Percentiles rank a stretch among this genome's conserved stretches.
Conservation (phyloP, 805 yeast genomes). For the Myxozyma neotropica region DNA sequence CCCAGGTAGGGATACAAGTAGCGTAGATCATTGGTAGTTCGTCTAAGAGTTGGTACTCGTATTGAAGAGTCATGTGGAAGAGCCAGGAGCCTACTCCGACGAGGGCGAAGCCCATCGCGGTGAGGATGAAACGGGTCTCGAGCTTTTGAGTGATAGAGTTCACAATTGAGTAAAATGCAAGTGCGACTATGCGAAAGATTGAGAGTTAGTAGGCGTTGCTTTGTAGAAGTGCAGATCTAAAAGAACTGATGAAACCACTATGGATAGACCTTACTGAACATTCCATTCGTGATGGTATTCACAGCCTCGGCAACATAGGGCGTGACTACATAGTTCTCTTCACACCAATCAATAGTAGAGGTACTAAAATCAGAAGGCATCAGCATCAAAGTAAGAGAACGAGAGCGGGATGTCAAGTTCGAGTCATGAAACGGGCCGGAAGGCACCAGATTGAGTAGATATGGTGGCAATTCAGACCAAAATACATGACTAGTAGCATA, state of each 20-base stretch:
- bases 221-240: no score
- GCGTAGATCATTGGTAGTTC: slow-evolving; percentile 98
- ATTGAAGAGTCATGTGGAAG: slow-evolving; percentile 92
- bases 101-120: slow-evolving; percentile 76
- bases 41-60: slow-evolving; percentile 87
- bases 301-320: slow-evolving; percentile 86
- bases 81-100: slow-evolving; percentile 95
- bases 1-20: slow-evolving; percentile 93
- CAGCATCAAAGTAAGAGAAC: background rate
- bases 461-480: no score
- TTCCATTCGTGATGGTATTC: slow-evolving; percentile 77
- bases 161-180: slow-evolving; percentile 65
- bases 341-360: slow-evolving; percentile 99
- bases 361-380: slow-evolving; percentile 47
- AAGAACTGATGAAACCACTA: no score
- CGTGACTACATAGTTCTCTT: slow-evolving; percentile 89
- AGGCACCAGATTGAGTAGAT: background rate
- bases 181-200: slow-evolving; percentile 45
- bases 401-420: no score
- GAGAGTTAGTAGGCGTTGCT: no score
- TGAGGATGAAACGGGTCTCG: slow-evolving; percentile 70
- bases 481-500: no score
- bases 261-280: slow-evolving; percentile 44
- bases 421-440: slow-evolving; percentile 2
- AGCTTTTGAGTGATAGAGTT: slow-evolving; percentile 62